Percentiles rank a stretch among this genome's conserved stretches.
Evolutionary conservation across 306 rosid species (phyloP).

Genomic region (Comarum palustre): DNA sequence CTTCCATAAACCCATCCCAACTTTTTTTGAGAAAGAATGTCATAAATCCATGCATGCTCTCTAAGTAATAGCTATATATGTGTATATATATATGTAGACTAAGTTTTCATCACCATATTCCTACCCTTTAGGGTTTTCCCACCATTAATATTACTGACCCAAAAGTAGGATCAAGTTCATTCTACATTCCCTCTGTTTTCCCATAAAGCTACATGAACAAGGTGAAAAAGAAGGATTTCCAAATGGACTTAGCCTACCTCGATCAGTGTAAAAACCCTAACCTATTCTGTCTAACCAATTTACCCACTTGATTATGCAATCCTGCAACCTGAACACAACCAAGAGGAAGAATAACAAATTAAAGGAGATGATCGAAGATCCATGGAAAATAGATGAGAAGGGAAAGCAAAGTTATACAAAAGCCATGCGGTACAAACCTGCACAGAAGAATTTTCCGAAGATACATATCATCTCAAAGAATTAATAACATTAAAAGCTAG

Average conservation of each 20-base stretch:
- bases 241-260: not conserved
- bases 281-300: not conserved
- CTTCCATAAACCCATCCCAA: slow-evolving; percentile 35
- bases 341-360: not conserved
- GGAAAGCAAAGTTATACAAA: not conserved
- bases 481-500: slow-evolving; percentile 10
- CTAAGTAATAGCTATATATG: slow-evolving; percentile 25
- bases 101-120: slow-evolving; percentile 8
- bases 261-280: slow-evolving; percentile 31
- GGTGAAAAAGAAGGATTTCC: not conserved
- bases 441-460: too few relatives aligned
- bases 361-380: not conserved
- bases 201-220: slow-evolving; percentile 25
- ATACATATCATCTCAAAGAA: slow-evolving; percentile 34
- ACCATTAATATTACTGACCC: slow-evolving; percentile 18
- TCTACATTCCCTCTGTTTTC: slow-evolving; percentile 27
- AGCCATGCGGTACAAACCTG: too few relatives aligned
- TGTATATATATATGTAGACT: not conserved
- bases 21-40: slow-evolving; percentile 36
- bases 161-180: slow-evolving; percentile 33
- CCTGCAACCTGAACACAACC: not conserved
- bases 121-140: slow-evolving; percentile 18
- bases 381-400: not conserved
- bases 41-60: slow-evolving; percentile 30
- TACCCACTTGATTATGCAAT: not conserved